Evolutionary conservation across 1,284 basidiomycete species (phyloP).

Genomic region (Sporisorium graminicola): DNA sequence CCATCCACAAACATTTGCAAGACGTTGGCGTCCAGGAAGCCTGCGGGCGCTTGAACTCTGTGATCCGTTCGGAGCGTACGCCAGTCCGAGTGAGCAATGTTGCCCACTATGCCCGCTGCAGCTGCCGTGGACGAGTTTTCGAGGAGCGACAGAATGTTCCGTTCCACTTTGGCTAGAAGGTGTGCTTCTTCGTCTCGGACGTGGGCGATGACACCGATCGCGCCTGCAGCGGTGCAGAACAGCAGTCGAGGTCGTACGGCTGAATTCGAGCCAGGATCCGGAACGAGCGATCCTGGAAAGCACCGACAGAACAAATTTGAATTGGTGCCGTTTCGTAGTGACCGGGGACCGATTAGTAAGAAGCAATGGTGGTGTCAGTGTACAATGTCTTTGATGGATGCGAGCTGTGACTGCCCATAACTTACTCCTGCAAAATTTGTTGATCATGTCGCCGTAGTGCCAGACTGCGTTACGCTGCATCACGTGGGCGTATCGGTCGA

Average conservation of each 20-base stretch:
- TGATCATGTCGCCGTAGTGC: conserved; percentile 68
- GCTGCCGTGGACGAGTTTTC: conserved; percentile 4
- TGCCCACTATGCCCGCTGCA: conserved; percentile 29
- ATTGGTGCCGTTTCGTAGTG: too few relatives aligned
- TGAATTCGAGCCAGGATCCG: conserved; percentile 16
- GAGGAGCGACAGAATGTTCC: conserved; percentile 49
- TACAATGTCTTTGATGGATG: neutral
- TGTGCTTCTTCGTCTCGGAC: conserved; percentile 30
- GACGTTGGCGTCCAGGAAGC: conserved; percentile 62
- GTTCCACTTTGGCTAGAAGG: conserved; percentile 50
- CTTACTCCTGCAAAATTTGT: conserved; percentile 52
- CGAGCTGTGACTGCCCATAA: neutral
- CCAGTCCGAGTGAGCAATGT: conserved; percentile 58
- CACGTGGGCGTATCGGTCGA: conserved; percentile 45
- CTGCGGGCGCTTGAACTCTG: conserved; percentile 48
- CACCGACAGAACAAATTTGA: neutral
- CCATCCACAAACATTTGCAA: conserved; percentile 47
- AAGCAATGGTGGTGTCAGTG: conserved; percentile 3
- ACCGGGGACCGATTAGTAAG: too few relatives aligned
- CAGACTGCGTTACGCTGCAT: conserved; percentile 61
- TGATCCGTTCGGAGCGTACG: conserved; percentile 67
- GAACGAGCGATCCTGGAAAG: conserved; percentile 23
- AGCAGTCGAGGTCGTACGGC: conserved; percentile 34
- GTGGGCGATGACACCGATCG: conserved; percentile 54
- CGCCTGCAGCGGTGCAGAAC: conserved; percentile 62